Conservation (phyloP, 1,284 basidiomycete genomes). For the Rhodotorula sp. region DNA sequence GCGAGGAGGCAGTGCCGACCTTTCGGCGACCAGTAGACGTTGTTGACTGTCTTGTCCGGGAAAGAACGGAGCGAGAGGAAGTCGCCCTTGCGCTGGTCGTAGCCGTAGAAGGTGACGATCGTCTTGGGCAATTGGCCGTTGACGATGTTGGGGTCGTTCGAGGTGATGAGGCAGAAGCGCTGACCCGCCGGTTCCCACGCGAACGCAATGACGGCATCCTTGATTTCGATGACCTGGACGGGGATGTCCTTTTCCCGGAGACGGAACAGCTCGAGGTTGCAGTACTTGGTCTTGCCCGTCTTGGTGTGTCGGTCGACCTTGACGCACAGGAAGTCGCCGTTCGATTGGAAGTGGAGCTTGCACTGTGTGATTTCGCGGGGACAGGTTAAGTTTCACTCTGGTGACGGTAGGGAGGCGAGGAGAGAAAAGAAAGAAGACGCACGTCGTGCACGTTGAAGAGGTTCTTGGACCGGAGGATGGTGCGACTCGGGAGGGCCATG, state of each 20-base stretch:
- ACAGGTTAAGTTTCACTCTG: slow-evolving; percentile 2
- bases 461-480: slow-evolving; percentile 89
- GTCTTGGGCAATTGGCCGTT: slow-evolving; percentile 91
- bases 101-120: slow-evolving; percentile 93
- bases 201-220: slow-evolving; percentile 95
- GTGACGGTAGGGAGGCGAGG: slow-evolving; percentile 3
- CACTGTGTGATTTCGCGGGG: slow-evolving; percentile 59
- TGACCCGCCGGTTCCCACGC: slow-evolving; percentile 98
- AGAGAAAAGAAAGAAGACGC: slow-evolving; percentile 45
- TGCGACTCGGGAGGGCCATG: slow-evolving; percentile 81
- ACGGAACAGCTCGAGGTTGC: slow-evolving; percentile 97
- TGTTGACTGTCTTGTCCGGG: slow-evolving; percentile 72
- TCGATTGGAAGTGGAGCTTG: slow-evolving; percentile 98
- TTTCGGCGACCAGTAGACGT: slow-evolving; percentile 94
- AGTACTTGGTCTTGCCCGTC: slow-evolving; percentile 98
- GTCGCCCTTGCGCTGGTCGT: slow-evolving; percentile 89
- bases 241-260: slow-evolving; percentile 97
- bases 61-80: slow-evolving; percentile 80
- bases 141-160: slow-evolving; percentile 89
- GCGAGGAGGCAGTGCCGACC: slow-evolving; percentile 94
- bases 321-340: slow-evolving; percentile 97
- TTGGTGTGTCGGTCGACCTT: slow-evolving; percentile 99
- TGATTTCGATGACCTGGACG: slow-evolving; percentile 95
- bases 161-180: slow-evolving; percentile 93
- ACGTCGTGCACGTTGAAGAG: slow-evolving; percentile 98